Evolutionary conservation across 208 protist genomes (phyloP), one percentile per base, ranked within the genome.

Genomic region (Phytomonas francai): DNA sequence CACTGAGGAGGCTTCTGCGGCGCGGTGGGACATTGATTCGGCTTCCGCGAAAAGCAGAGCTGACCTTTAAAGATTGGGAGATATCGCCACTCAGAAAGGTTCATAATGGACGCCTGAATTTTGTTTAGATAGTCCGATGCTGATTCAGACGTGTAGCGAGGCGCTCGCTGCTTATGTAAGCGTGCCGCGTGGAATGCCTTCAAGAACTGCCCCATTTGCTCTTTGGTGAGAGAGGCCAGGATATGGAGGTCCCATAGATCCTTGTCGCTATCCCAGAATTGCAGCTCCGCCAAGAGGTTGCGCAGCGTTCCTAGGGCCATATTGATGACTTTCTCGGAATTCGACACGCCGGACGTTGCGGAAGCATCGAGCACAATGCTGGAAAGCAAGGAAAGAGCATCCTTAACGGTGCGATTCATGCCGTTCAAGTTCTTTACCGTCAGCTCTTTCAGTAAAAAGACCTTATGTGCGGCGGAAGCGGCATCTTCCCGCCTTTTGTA

Each of bases 191-290:
- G 39, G 39, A 49, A 49, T 49, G 39, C 39, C 39, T 49, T 49
- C 4, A 49, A 49, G 12, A 49, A 49, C 16, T 49, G 39, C 16
- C 16, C 16, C 12, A 3, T 49, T 19, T 49, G 39, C 16, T 49
- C 39, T 6, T 49, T 19, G 14, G 39, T 49, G 16, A 49, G 39
- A 49, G 39, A 75, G 3, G 75, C 64, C 9, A 81, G 54, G 0
- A 89, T 68, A 65, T 87, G 70, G 42, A 73, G 76, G 31, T 68
- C 71, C 81, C 84, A 89, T n/a, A 81, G 73, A 30, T 76, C 66
- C 16, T 80, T 66, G 67, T 87, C 77, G 4, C 66, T 64, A 59
- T 78, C 54, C 79, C 84, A 84, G 54, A 88, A 84, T 4, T 62
- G 39, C 60, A 88, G 34, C 67, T 88, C 79, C 32, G 67, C 60